Evolutionary conservation across 257 asterid genomes (phyloP), one percentile per base, ranked within the genome.

Genomic region (Ajuga chamaepitys): DNA sequence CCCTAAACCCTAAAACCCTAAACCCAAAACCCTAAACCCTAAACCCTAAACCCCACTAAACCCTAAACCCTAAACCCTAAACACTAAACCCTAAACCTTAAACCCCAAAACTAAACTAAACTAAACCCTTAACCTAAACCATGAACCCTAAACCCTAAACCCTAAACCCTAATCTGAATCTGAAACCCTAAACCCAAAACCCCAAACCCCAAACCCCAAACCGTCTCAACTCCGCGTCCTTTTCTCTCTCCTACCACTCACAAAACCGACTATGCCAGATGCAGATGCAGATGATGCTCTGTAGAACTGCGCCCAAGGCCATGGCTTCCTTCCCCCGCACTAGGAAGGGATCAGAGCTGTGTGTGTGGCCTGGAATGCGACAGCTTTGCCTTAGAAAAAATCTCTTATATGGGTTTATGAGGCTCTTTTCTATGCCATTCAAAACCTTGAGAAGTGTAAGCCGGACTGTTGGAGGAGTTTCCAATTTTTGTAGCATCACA

Each of bases 321-420:
- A 79, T 82, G 85, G 83, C 72, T 67, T 77, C 85, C 78, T 62
- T 75, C 76, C 85, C 85, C 37, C 85, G 80, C 72, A 55, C 81
- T 12, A 68, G 70, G 88, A 63, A 85, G 80, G 95, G 89, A 68
- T 79, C 84, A 63, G 83, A 87, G 86, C 77, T 82, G 24, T 85
- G 95, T 62, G 88, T 80, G 21, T 92, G 97, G 98, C 96, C 96
- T 4, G 95, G 88, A 57, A 85, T 82, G 90, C 79, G 89, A 75
- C 96, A 89, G 56, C 83, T 93, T 70, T 81, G 89, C 73, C 68
- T 86, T n/a, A 87, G 97, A 73, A 89, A 87, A 80, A 80, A 79
- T 83, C 89, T 83, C 21, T 60, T 93, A 64, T 87, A 87, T 48
- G 96, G 90, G 13, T 84, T 93, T 62, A 80, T 87, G 93, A 79